Evolutionary conservation across 805 yeast species (phyloP), one percentile per base, ranked within the genome.

Genomic region (Candida namnaoensis): DNA sequence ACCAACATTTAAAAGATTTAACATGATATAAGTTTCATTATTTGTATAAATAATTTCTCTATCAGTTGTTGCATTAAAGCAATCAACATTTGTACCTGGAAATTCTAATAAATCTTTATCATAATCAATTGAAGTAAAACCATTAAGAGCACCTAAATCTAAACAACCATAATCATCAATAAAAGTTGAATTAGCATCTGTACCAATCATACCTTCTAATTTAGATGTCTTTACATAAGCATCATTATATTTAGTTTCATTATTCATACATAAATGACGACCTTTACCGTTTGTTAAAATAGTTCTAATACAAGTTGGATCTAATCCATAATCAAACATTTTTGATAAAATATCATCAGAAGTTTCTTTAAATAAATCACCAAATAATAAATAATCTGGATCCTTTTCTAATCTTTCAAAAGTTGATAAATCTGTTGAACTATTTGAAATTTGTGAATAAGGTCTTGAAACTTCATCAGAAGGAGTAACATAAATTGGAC

Each of bases 401-500:
- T 28, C 15, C 23, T 44, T 44, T 34, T 63, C 68, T n/a, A 59
- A 47, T 32, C 46, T 41, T 5, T 7, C 38, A 1, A 72, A 49
- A 13, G 55, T 41, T 7, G 51, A 62, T 23, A 66, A 50, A 13
- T 59, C 67, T 13, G 48, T 35, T 14, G 53, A 28, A 27, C 49
- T 50, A 9, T 47, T 43, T 27, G 62, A 43, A 11, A 59, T 42
- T 3, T 54, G 57, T n/a, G 51, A 45, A 41, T 67, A 69, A 5
- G 68, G 66, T 34, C 65, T 49, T n/a, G 39, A 44, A 19, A 57
- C 46, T 7, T 48, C 48, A 1, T 47, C 51, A 14, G 50, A 45
- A 1, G 72, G 68, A 34, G 61, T 65, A 13, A 72, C 58, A 27
- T 68, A 58, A 26, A 72, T 47, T 1, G 72, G 71, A 4, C 78